A percentile compares a stretch with the other conserved stretches of the same genome.
Conservation (phyloP, 1,284 basidiomycete species). For the Pulveroboletus ridleyi region DNA sequence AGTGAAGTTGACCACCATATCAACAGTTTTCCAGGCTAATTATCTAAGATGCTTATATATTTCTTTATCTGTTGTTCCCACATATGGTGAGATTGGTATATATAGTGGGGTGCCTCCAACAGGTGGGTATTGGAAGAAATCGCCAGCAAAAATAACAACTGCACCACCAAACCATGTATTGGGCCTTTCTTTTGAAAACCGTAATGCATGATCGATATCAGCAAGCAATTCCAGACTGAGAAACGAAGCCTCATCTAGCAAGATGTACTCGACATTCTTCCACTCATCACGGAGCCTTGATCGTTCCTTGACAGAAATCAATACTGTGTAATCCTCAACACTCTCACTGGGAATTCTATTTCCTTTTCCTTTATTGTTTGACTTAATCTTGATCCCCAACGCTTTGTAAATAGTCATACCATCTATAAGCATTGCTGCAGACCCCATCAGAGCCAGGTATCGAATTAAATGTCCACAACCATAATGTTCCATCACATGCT, state of each 20-base stretch:
- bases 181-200: constrained; percentile 23
- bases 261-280: constrained; percentile 3
- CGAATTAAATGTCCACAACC: constrained; percentile 8
- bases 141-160: constrained; percentile 20
- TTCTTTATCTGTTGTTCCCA: too few relatives aligned
- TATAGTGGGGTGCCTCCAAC: too few relatives aligned
- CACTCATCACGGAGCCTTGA: not conserved
- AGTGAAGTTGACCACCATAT: constrained; percentile 31
- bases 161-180: constrained; percentile 17
- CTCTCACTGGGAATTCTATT: constrained; percentile 3
- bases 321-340: not conserved
- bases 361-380: constrained; percentile 7
- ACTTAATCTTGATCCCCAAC: constrained; percentile 13
- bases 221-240: not conserved
- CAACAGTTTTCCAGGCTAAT: too few relatives aligned
- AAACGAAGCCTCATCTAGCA: not conserved
- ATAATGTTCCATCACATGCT: constrained; percentile 8
- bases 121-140: constrained; percentile 30
- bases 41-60: too few relatives aligned
- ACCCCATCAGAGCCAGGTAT: constrained; percentile 10
- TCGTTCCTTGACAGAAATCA: not conserved
- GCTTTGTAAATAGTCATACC: constrained; percentile 13
- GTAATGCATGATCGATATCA: constrained; percentile 28
- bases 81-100: too few relatives aligned
- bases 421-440: constrained; percentile 10